Evolutionary conservation across 768 basidiomycete species (phyloP).

Genomic region (Galerina sulciceps): DNA sequence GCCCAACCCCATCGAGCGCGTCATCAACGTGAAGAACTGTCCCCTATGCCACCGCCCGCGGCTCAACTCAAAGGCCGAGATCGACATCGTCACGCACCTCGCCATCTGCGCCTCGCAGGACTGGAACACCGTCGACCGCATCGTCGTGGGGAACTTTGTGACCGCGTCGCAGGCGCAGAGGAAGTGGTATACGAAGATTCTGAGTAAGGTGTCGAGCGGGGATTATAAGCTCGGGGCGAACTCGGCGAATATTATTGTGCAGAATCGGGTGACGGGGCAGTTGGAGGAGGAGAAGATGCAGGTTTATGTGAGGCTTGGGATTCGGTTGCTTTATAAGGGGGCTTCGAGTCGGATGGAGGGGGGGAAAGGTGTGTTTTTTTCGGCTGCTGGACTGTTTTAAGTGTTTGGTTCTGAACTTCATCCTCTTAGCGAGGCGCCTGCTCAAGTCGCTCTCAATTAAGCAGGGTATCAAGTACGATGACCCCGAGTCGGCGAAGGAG

Average conservation of each 20-base stretch:
- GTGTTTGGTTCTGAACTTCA: constrained; percentile 1
- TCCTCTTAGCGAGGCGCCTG: constrained; percentile 69
- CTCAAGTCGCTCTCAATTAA: constrained; percentile 91
- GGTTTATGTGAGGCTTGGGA: constrained; percentile 89
- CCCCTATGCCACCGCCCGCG: constrained; percentile 92
- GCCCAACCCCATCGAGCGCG: constrained; percentile 60
- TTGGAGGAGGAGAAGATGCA: constrained; percentile 99
- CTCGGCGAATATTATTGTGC: constrained; percentile 97
- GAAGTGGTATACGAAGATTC: constrained; percentile 94
- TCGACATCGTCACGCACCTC: constrained; percentile 96
- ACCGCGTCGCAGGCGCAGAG: constrained; percentile 94
- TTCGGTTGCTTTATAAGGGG: constrained; percentile 91
- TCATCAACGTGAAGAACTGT: constrained; percentile 95
- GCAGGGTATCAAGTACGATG: constrained; percentile 92
- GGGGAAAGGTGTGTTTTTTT: constrained; percentile 61
- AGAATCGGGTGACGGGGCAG: constrained; percentile 90
- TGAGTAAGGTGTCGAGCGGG: constrained; percentile 85
- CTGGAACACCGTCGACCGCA: constrained; percentile 86
- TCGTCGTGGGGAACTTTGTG: constrained; percentile 93
- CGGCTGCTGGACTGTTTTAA: background rate
- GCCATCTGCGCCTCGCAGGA: constrained; percentile 94
- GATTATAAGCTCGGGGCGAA: constrained; percentile 95
- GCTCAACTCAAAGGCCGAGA: constrained; percentile 83
- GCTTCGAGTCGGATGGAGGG: constrained; percentile 91
- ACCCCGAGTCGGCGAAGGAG: constrained; percentile 80